phyloP scores from a whole-genome alignment of 495 filamentous ascomycete genomes.

The Penicillium antarcticum region DNA sequence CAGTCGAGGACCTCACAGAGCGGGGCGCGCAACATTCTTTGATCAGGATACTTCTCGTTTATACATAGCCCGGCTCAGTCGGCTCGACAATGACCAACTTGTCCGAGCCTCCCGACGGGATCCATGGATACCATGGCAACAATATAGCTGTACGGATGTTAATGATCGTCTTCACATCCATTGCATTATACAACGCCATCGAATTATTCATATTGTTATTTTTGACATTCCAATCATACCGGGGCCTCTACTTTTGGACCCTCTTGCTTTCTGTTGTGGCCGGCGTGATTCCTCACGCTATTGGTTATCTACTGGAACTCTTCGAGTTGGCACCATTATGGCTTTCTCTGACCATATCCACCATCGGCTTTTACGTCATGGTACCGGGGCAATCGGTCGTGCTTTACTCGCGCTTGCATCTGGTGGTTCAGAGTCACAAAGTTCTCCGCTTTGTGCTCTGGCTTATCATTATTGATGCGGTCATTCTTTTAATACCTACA shows the following conservation, averaged over 20 bases:
- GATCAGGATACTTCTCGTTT: neutral
- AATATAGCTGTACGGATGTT: slow-evolving; percentile 33
- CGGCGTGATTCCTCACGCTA: slow-evolving; percentile 52
- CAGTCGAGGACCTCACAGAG: slow-evolving; percentile 3
- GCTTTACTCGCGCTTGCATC: slow-evolving; percentile 62
- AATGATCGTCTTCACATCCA: slow-evolving; percentile 46
- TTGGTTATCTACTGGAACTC: slow-evolving; percentile 55
- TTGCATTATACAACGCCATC: slow-evolving; percentile 51
- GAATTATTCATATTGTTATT: slow-evolving; percentile 48
- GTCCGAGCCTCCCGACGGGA: slow-evolving; percentile 28
- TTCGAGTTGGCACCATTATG: slow-evolving; percentile 40
- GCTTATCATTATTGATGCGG: slow-evolving; percentile 55
- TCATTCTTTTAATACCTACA: slow-evolving; percentile 48
- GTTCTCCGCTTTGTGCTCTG: slow-evolving; percentile 48
- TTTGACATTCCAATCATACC: slow-evolving; percentile 45
- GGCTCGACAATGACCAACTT: slow-evolving; percentile 12
- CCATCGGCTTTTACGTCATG: slow-evolving; percentile 59
- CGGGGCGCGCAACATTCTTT: neutral
- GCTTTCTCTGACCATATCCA: slow-evolving; percentile 36
- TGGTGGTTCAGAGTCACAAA: slow-evolving; percentile 48
- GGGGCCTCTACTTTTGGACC: slow-evolving; percentile 51
- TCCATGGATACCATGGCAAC: slow-evolving; percentile 30
- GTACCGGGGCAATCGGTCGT: slow-evolving; percentile 66
- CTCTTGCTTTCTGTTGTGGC: slow-evolving; percentile 37
- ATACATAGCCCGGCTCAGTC: neutral